Conservation (phyloP, 2,329 filamentous ascomycete genomes). For the Fusarium fracticaudum region DNA sequence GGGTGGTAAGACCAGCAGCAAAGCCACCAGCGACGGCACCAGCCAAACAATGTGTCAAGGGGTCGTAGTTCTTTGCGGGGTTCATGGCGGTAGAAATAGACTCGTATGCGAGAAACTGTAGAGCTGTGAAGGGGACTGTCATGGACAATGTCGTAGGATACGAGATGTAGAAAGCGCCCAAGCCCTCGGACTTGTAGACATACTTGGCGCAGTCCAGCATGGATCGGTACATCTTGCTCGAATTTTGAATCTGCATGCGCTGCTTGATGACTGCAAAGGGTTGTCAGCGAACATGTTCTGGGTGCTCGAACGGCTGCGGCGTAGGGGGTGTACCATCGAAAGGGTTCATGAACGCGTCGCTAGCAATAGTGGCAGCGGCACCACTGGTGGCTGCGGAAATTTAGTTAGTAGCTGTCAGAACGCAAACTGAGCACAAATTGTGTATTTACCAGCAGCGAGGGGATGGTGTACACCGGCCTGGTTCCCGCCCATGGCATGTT, state of each 20-base stretch:
- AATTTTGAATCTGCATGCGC: constrained; percentile 98
- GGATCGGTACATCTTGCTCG: constrained; percentile 84
- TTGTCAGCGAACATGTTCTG: not conserved
- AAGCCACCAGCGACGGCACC: constrained; percentile 93
- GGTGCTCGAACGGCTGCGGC: constrained; percentile 36
- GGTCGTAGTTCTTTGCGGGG: constrained; percentile 85
- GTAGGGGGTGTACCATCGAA: constrained; percentile 81
- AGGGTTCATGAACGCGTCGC: constrained; percentile 98
- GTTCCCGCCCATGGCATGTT: constrained; percentile 95
- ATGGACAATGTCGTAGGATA: constrained; percentile 98
- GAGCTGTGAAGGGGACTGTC: constrained; percentile 97
- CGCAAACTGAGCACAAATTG: not conserved
- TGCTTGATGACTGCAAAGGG: constrained; percentile 89
- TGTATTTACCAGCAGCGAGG: constrained; percentile 80
- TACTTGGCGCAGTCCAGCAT: constrained; percentile 87
- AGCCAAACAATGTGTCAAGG: constrained; percentile 90
- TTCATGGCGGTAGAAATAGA: constrained; percentile 96
- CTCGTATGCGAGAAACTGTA: constrained; percentile 98
- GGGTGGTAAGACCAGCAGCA: constrained; percentile 92
- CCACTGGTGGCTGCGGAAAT: constrained; percentile 79
- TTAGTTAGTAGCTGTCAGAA: constrained; percentile 11
- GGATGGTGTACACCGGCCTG: constrained; percentile 88
- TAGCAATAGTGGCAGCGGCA: constrained; percentile 94
- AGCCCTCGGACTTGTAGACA: constrained; percentile 87
- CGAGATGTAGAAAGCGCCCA: constrained; percentile 95